Evolutionary conservation across 495 filamentous ascomycete genomes (phyloP), one percentile per base, ranked within the genome.

Genomic region (Penicillium paxilli): DNA sequence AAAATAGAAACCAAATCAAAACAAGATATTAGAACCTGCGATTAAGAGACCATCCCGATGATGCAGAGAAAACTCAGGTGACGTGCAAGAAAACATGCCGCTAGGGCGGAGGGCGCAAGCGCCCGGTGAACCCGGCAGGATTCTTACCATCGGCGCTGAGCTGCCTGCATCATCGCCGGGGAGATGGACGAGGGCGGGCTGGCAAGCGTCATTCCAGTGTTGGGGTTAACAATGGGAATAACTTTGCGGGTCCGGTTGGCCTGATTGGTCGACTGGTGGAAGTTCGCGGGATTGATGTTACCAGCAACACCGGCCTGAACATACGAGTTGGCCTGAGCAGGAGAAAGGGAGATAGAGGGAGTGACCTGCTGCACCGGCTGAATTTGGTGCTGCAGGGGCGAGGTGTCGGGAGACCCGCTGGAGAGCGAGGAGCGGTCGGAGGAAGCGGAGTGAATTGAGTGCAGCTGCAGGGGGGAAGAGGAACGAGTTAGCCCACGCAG

Each of bases 171-270:
- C 77, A 91, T 82, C 67, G 78, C 85, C 49, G 92, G 91, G 46
- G 91, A 94, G 63, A 96, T 88, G 52, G 91, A 96, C 45, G 83
- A 88, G 3, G 94, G 93, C 59, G 94, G 95, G 77, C 92, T 96
- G 28, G 92, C 83, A 73, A 96, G 80, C 58, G 83, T 84, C 73
- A 93, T 83, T 56, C 94, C 91, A 26, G 95, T 98, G 55, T 80
- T 88, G 28, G 94, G 94, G 81, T 99, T 96, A 74, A 99, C 87
- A 69, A 99, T 99, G 16, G 94, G 95, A 60, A 99, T 99, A 60
- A 94, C 91, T 68, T 96, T 98, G 61, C 93, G 89, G 58, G 87
- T 85, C 68, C 95, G 89, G 52, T 89, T 88, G 50, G 93, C 88
- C 68, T 93, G 89, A 51, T 89, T 88, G 47, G 90, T 72, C 35